A percentile compares a stretch with the other conserved stretches of the same genome.
Evolutionary conservation across 148 eudicot genomes (phyloP).

Genomic region (Chenopodium berlandieri): DNA sequence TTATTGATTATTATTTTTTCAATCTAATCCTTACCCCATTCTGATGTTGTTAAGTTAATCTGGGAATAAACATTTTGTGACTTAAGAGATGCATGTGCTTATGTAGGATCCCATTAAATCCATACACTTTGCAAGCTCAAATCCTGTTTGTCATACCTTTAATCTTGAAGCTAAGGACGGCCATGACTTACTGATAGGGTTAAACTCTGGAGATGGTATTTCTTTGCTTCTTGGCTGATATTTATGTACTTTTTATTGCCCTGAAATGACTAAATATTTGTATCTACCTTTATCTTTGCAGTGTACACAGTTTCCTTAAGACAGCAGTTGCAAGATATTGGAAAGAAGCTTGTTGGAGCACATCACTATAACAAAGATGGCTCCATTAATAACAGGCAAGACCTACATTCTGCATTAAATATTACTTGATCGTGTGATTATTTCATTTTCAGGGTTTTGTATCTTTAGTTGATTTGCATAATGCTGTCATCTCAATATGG

Average conservation of each 20-base stretch:
- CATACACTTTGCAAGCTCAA: slow-evolving; percentile 57
- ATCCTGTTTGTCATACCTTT: slow-evolving; percentile 81
- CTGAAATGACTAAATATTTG: neutral
- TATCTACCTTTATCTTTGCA: slow-evolving; percentile 24
- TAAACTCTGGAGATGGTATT: slow-evolving; percentile 74
- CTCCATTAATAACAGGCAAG: slow-evolving; percentile 55
- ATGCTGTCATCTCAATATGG: neutral
- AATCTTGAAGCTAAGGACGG: slow-evolving; percentile 71
- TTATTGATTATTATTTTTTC: too few relatives aligned
- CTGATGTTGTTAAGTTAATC: neutral
- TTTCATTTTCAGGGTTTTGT: neutral
- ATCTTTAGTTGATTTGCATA: neutral
- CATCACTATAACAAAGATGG: slow-evolving; percentile 87
- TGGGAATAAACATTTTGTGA: neutral
- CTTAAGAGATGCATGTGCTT: slow-evolving; percentile 17
- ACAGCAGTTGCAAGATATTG: slow-evolving; percentile 73
- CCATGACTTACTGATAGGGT: slow-evolving; percentile 75
- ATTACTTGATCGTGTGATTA: too few relatives aligned
- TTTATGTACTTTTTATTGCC: neutral
- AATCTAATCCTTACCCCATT: neutral
- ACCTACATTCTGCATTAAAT: neutral
- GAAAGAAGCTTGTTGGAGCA: slow-evolving; percentile 72
- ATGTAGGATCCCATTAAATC: slow-evolving; percentile 72
- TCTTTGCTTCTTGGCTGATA: neutral
- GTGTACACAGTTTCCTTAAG: slow-evolving; percentile 70